Conservation (phyloP, 2,329 filamentous ascomycete genomes). For the Peltaster fructicola region DNA sequence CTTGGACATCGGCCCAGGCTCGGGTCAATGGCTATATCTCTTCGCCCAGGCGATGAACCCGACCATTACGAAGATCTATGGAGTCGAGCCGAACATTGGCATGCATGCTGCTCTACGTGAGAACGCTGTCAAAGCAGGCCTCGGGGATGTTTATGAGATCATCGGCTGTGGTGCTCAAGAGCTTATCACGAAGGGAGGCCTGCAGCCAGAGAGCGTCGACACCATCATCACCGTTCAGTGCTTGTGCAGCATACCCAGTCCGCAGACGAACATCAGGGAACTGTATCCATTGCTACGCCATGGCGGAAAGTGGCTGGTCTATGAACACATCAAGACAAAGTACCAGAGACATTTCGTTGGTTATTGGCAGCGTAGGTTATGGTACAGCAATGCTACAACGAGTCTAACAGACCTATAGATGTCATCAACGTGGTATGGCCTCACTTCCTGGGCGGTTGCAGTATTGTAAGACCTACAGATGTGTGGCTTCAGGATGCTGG, state of each 20-base stretch:
- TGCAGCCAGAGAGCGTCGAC: constrained; percentile 36
- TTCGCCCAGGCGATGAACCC: constrained; percentile 22
- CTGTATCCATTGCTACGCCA: constrained; percentile 42
- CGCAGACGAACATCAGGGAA: constrained; percentile 35
- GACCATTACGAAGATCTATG: constrained; percentile 32
- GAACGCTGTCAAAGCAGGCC: constrained; percentile 33
- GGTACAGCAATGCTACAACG: not conserved
- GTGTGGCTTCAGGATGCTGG: constrained; percentile 19
- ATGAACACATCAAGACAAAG: constrained; percentile 38
- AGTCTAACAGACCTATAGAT: constrained; percentile 6
- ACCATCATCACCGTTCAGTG: constrained; percentile 43
- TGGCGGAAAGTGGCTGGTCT: constrained; percentile 45
- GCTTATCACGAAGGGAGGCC: constrained; percentile 25
- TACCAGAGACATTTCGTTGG: constrained; percentile 16
- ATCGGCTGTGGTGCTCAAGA: constrained; percentile 46
- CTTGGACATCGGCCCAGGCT: constrained; percentile 45
- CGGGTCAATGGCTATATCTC: constrained; percentile 41
- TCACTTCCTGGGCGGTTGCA: constrained; percentile 19
- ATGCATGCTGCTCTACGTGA: constrained; percentile 32
- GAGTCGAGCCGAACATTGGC: constrained; percentile 44
- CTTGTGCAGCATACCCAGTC: constrained; percentile 46
- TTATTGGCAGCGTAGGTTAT: constrained; percentile 19
- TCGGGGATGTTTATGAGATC: constrained; percentile 42
- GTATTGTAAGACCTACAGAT: constrained; percentile 19
- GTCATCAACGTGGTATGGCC: constrained; percentile 19